These are phyloP conservation scores for Madurella mycetomatis DNA, from an alignment of 2,329 filamentous ascomycete genomes.

Conservation along the genomic window DNA sequence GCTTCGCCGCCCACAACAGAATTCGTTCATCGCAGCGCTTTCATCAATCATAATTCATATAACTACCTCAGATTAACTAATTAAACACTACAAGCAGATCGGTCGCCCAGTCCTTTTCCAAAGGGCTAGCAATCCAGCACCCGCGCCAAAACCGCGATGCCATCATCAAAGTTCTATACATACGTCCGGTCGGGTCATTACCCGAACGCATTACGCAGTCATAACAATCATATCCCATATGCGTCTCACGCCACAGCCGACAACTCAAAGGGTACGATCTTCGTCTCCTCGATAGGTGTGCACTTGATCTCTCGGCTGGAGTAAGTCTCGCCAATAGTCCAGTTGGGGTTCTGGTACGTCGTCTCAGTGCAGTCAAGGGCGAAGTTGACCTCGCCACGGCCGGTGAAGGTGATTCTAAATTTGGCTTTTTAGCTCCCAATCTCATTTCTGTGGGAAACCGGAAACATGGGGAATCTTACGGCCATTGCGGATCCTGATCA, in stretches of 20 bases:
- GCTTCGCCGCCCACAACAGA: no score
- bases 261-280: conserved; percentile 32
- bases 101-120: background rate
- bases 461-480: conserved; percentile 28
- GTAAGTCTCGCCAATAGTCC: conserved; percentile 38
- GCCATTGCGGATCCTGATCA: conserved; percentile 36
- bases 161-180: no score
- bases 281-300: conserved; percentile 26
- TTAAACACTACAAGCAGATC: no score
- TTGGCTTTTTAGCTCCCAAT: background rate
- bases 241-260: conserved; percentile 33
- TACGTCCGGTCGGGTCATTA: background rate
- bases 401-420: conserved; percentile 31
- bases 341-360: conserved; percentile 36
- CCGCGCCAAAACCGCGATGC: no score
- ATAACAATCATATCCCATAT: background rate
- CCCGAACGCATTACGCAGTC: background rate
- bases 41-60: no score
- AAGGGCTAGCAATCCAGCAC: background rate
- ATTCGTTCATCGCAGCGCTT: no score
- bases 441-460: background rate
- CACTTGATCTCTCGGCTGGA: conserved; percentile 34
- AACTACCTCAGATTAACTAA: no score
- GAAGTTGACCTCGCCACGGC: conserved; percentile 32
- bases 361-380: conserved; percentile 34